A percentile compares a stretch with the other conserved stretches of the same genome.
Evolutionary conservation across 192 early-diverging fungal genomes (phyloP).

Genomic region (Coemansia sp.): DNA sequence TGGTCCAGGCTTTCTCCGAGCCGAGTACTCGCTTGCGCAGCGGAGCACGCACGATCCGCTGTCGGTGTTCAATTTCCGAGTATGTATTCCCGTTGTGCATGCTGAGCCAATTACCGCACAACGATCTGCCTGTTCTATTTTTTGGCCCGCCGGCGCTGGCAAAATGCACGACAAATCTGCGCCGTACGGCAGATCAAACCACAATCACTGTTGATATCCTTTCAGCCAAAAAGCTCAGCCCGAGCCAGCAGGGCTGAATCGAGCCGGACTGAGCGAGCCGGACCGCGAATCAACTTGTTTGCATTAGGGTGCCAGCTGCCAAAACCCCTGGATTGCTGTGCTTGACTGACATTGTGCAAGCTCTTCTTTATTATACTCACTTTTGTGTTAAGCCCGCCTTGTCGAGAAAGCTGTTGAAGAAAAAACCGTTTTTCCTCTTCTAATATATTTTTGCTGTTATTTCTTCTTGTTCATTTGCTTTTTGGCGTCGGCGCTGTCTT

Average conservation of each 20-base stretch:
- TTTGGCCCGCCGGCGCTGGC: conserved; percentile 2
- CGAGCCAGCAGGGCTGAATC: no score
- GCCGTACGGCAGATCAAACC: no score
- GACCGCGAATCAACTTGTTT: neutral
- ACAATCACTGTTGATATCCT: no score
- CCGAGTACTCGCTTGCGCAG: no score
- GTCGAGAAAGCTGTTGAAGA: neutral
- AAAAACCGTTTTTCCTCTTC: neutral
- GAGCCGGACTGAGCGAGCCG: neutral
- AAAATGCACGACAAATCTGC: no score
- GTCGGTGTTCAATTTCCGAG: neutral
- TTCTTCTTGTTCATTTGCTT: neutral
- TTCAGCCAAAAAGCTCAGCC: no score
- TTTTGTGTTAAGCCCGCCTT: neutral
- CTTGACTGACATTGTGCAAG: neutral
- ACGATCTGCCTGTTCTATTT: neutral
- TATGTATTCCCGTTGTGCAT: neutral
- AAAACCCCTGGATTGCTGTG: neutral
- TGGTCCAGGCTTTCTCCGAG: no score
- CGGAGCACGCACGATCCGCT: no score
- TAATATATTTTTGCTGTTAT: neutral
- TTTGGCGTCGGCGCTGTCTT: neutral
- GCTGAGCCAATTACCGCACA: neutral
- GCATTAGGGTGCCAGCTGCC: neutral
- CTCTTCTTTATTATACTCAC: neutral